Base-by-base conservation (phyloP, 805 yeast species). In the Cyberlindnera subsufficiens region DNA sequence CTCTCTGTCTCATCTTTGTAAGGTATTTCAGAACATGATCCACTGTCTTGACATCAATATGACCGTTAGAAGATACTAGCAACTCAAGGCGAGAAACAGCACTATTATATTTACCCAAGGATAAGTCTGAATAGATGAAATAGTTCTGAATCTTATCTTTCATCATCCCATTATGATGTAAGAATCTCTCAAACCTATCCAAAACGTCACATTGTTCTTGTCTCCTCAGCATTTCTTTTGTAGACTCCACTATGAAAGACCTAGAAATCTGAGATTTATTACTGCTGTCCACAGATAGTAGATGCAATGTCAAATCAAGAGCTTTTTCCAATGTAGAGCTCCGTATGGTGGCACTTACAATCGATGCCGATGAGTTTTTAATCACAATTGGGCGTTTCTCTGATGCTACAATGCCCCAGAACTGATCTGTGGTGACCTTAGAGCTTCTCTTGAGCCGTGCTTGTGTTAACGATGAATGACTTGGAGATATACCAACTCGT, bases 51-150 rank as follows among this genome's bases (percentile, higher is more conserved):
- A 35, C 30, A 8, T 49, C 44, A 6, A 52, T 35, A 3, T 32
- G 13, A 8, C 44, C 34, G 3, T 20, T 30, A 2, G 33, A 32
- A 3, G 38, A 22, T 3, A 49, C 14, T n/a, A 52, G 30, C 1
- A 10, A 14, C 6, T 47, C 40, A 14, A 51, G 27, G 7, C 52
- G 36, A 5, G 34, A 11, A 4, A 45, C 31, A 1, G 53, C 54
- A 8, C 42, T 33, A 19, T 42, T 27, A 15, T 46, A 44, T 10
- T 46, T 35, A 2, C 39, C 30, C 0, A 50, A 15, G 6, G 38
- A 18, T 3, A 53, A 33, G 25, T 53, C 55, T 10, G 42, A 45
- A 35, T 40, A 49, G 16, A 53, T 46, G 22, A 44, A 43, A n/a
- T 36, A 17, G 31, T 54, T 53, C n/a, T 37, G 36, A 3, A 46